These are phyloP conservation scores for Phytophthora hybrid DNA, from an alignment of 352 stramenopile species.

Conservation along the genomic window DNA sequence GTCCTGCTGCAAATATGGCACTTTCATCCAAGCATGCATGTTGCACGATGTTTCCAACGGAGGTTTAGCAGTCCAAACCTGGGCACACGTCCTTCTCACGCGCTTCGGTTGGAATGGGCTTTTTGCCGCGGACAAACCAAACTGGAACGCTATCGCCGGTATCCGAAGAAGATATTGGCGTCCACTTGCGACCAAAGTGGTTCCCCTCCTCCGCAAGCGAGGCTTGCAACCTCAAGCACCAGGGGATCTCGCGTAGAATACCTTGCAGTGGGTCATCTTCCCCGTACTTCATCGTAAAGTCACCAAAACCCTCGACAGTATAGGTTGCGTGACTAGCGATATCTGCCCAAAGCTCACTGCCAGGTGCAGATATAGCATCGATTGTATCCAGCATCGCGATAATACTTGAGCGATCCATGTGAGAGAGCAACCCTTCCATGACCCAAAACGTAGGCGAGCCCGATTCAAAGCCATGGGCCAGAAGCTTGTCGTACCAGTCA, in stretches of 20 bases:
- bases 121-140: constrained; percentile 19
- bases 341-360: constrained; percentile 55
- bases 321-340: constrained; percentile 25
- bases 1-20: too few species aligned
- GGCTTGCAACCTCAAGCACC: constrained; percentile 38
- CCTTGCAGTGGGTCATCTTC: constrained; percentile 50
- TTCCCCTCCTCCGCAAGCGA: constrained; percentile 22
- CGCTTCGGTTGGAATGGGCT: constrained; percentile 14
- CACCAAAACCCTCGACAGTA: constrained; percentile 13
- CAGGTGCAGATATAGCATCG: constrained; percentile 46
- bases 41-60: not conserved
- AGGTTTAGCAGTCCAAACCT: constrained; percentile 2
- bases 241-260: constrained; percentile 42
- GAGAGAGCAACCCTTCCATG: constrained; percentile 57
- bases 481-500: constrained; percentile 41
- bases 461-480: constrained; percentile 39
- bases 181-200: constrained; percentile 50
- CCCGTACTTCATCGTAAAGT: constrained; percentile 36
- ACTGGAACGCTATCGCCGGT: constrained; percentile 8
- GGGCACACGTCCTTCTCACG: constrained; percentile 23
- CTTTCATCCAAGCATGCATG: not conserved
- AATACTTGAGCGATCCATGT: constrained; percentile 41
- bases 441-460: constrained; percentile 51
- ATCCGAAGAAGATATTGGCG: constrained; percentile 18
- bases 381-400: constrained; percentile 47